These are phyloP conservation scores for Halophytophthora batemanensis DNA, from an alignment of 352 stramenopile species.

Conservation along the genomic window DNA sequence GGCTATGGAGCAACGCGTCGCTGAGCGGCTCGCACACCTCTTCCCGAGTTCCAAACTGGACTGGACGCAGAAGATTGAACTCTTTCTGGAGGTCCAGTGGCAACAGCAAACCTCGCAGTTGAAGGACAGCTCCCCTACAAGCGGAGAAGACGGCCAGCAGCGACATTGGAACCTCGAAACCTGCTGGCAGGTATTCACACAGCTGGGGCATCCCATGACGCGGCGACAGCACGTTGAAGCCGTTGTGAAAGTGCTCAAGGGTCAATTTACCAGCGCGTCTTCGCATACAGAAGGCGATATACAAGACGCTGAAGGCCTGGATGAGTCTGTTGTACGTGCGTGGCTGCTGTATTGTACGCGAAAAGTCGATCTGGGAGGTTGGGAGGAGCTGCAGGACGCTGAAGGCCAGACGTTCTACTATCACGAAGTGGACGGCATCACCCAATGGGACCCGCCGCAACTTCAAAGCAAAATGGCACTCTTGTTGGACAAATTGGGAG, in stretches of 20 bases:
- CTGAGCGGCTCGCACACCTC: conserved; percentile 35
- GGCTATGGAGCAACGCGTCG: conserved; percentile 39
- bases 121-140: background rate
- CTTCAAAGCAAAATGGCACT: conserved; percentile 44
- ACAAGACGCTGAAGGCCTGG: conserved; percentile 2
- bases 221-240: conserved; percentile 28
- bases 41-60: conserved; percentile 59
- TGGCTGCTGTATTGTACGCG: conserved; percentile 44
- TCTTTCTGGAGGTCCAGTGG: conserved; percentile 52
- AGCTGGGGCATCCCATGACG: conserved; percentile 35
- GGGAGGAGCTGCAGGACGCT: conserved; percentile 50
- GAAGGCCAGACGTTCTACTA: conserved; percentile 58
- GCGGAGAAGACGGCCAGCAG: conserved; percentile 1
- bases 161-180: conserved; percentile 23
- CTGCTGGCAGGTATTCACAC: conserved; percentile 23
- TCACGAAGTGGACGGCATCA: conserved; percentile 46
- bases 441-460: conserved; percentile 69
- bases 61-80: conserved; percentile 42
- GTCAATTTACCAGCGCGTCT: conserved; percentile 15
- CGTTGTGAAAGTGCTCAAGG: conserved; percentile 21
- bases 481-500: conserved; percentile 47
- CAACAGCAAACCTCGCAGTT: conserved; percentile 11
- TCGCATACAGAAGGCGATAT: background rate
- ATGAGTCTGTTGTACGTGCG: conserved; percentile 23
- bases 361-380: conserved; percentile 49